phyloP scores from a whole-genome alignment of 2,329 filamentous ascomycete genomes.

The Penicillium italicum region DNA sequence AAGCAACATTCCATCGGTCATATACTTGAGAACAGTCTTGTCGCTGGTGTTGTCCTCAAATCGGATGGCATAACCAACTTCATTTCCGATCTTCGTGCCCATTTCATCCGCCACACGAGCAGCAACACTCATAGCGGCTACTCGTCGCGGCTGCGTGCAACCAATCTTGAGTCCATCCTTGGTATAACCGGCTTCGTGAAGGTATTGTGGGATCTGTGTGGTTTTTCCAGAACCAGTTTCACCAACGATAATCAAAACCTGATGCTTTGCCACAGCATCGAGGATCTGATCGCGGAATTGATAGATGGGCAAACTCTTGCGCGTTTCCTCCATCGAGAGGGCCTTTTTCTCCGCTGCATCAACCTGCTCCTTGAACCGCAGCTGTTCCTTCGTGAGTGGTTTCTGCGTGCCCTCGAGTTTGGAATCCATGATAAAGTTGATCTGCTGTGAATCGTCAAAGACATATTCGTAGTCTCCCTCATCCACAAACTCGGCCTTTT shows the following conservation, averaged over 20 bases:
- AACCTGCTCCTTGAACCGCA: constrained; percentile 72
- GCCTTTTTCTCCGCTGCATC: constrained; percentile 86
- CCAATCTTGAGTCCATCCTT: constrained; percentile 80
- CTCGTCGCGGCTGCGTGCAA: constrained; percentile 89
- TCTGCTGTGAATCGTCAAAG: constrained; percentile 82
- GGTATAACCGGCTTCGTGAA: constrained; percentile 87
- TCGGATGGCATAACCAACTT: constrained; percentile 91
- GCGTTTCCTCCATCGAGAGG: constrained; percentile 81
- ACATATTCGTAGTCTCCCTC: constrained; percentile 89
- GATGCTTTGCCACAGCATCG: constrained; percentile 77
- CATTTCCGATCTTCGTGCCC: constrained; percentile 81
- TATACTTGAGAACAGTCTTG: constrained; percentile 89
- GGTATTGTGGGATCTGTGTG: constrained; percentile 89
- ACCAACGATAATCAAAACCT: constrained; percentile 86
- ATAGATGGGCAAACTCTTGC: constrained; percentile 87
- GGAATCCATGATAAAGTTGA: constrained; percentile 77
- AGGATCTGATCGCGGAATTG: constrained; percentile 81
- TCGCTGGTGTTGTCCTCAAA: constrained; percentile 91
- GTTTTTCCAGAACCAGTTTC: constrained; percentile 96
- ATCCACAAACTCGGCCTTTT: constrained; percentile 68
- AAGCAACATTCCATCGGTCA: constrained; percentile 95
- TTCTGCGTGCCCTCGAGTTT: constrained; percentile 69
- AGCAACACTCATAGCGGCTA: constrained; percentile 97
- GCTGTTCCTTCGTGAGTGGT: constrained; percentile 71
- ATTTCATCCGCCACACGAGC: constrained; percentile 93